Evolutionary conservation across 108 stramenopile genomes (phyloP).

Genomic region (Pseudonitzschia pungens): DNA sequence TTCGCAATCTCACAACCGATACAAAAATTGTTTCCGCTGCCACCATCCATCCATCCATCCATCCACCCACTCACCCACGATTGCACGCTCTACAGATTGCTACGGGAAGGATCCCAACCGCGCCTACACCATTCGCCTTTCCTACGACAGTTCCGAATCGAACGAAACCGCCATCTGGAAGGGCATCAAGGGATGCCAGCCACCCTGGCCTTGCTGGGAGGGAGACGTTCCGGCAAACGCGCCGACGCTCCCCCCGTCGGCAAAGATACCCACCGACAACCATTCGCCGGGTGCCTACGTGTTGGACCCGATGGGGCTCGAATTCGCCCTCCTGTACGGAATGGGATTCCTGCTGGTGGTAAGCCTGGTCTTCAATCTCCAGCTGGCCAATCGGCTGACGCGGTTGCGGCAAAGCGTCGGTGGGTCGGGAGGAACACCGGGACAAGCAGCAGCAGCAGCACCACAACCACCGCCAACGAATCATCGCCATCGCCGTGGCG

Average conservation of each 20-base stretch:
- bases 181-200: constrained; percentile 14
- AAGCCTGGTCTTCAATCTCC: constrained; percentile 18
- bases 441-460: background rate
- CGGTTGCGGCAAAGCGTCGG: background rate
- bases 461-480: background rate
- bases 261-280: constrained; percentile 4
- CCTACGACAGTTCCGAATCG: background rate
- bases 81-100: too few relatives aligned
- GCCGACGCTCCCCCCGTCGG: background rate
- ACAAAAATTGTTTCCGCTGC: background rate
- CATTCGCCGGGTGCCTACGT: background rate
- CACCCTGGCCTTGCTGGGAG: constrained; percentile 25
- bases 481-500: background rate
- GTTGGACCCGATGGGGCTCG: background rate
- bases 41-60: background rate
- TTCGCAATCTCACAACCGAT: background rate
- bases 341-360: constrained; percentile 17
- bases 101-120: constrained; percentile 25
- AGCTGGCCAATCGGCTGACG: constrained; percentile 21
- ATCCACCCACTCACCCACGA: too few relatives aligned
- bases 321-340: background rate
- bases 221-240: background rate
- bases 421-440: background rate
- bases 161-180: constrained; percentile 13
- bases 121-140: constrained; percentile 17